A percentile compares a stretch with the other conserved stretches of the same genome.
phyloP scores from a whole-genome alignment of 2,329 filamentous ascomycete genomes.

The Peltaster fructicola region DNA sequence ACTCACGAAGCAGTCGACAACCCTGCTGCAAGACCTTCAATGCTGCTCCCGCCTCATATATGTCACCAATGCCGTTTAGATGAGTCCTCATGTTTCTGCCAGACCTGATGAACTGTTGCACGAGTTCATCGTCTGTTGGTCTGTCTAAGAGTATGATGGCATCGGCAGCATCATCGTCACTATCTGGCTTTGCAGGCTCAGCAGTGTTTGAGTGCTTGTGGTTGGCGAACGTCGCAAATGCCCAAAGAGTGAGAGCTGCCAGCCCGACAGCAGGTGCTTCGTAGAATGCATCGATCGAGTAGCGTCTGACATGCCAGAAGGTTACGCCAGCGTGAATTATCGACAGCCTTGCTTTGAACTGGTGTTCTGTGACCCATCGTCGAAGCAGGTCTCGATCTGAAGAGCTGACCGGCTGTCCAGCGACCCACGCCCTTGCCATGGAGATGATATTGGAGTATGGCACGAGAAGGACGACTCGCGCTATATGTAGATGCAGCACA shows the following conservation, averaged over 20 bases:
- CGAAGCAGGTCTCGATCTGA: no score
- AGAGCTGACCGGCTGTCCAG: conserved; percentile 4
- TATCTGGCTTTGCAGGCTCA: conserved; percentile 3
- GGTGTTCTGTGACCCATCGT: conserved; percentile 33
- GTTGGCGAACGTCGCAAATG: conserved; percentile 24
- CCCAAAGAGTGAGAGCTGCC: conserved; percentile 48
- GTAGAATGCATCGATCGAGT: conserved; percentile 36
- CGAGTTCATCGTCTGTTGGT: conserved; percentile 39
- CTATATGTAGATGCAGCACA: conserved; percentile 37
- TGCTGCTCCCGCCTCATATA: conserved; percentile 23
- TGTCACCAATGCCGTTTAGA: conserved; percentile 35
- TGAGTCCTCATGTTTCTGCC: conserved; percentile 33
- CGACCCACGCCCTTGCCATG: no score
- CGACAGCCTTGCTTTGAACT: conserved; percentile 39
- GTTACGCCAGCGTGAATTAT: conserved; percentile 35
- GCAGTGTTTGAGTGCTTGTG: conserved; percentile 1
- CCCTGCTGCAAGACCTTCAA: conserved; percentile 22
- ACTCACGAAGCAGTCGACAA: conserved; percentile 17
- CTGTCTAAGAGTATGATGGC: conserved; percentile 35
- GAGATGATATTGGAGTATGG: conserved; percentile 30
- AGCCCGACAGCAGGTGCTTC: conserved; percentile 50
- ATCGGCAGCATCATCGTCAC: conserved; percentile 5
- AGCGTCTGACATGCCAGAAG: conserved; percentile 36
- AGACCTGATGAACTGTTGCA: conserved; percentile 36
- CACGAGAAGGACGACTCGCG: conserved; percentile 34